Evolutionary conservation across 2,329 filamentous ascomycete species (phyloP), one percentile per base, ranked within the genome.

Genomic region (Dendrostoma leiphaemia): DNA sequence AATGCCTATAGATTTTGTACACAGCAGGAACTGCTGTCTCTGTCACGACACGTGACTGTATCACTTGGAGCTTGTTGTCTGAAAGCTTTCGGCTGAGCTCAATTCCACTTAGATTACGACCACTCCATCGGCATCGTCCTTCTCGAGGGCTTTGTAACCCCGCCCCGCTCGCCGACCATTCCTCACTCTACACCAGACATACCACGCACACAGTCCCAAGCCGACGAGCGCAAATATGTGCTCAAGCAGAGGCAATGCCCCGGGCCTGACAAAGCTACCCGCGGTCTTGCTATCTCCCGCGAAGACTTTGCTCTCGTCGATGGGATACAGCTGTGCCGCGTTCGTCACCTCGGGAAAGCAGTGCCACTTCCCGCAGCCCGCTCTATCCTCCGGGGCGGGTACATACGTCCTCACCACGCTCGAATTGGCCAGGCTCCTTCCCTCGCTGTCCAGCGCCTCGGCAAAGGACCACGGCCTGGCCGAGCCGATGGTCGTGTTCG

Each of bases 391-490:
- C 40, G 37, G 28, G 24, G 40, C 13, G 2, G 52, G 52, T 8
- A 54, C n/a, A n/a, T 54, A 54, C 6, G 52, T 54, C 31, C 40
- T 24, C 24, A 54, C 52, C 40, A 45, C 43, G 28, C 38, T 50
- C 13, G 38, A 45, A 31, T 54, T 54, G 7, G 46, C 52, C 17
- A 54, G 47, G 15, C 46, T 50, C 40, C 21, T 31, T 1, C 52
- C 52, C n/a, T 26, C 32, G 3, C 38, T 26, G 23, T 54, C 52
- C 23, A 54, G 40, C 6, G 52, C 52, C 46, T 54, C 52, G 32
- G 52, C 52, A 12, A 54, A 54, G 23, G 52, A 17, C 52, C 52
- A 54, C 9, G 40, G 31, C 31, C 40, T 9, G 13, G 52, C 24
- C 13, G 28, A 26, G 32, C 52, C 52, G 31, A 50, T 23, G 17